Base-by-base conservation (phyloP, 768 basidiomycete species). In the Lactifluus echinatus region DNA sequence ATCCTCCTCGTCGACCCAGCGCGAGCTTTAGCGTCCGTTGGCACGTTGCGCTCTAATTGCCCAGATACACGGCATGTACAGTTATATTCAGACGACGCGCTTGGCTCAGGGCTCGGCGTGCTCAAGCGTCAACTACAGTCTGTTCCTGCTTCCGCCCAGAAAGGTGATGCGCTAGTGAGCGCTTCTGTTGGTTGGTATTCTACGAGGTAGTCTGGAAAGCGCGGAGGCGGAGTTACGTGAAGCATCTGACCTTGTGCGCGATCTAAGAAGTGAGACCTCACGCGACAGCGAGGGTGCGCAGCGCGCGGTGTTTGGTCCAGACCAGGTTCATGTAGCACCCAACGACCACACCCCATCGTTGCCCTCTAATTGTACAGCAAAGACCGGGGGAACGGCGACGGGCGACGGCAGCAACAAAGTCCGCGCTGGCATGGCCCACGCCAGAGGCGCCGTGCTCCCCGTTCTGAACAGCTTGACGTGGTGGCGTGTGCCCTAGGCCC, bases 1-100 rank as follows among this genome's bases (percentile, higher is more conserved):
- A 63, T 76, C 26, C 63, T 85, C 17, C 74, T 78, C 57, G 72
- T 79, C 15, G 84, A 89, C 63, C 83, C 85, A 4, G 62, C 67
- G 43, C 81, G 81, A 36, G 87, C 87, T 0, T 56, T 83, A 11
- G 66, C 68, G 1, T 87, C 83, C 2, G 72, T 85, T 6, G 70
- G 70, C 31, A 62, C 72, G 23, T 69, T 90, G 33, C 76, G 73
- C 58, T 63, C 73, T 8, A 69, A 79, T 42, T 72, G 78, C 1
- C 69, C 68, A 4, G 80, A 80, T 1, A 59, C 79, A 14, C 63
- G 72, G 2, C 75, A 79, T 31, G 75, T 89, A 14, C 82, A 87
- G 58, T 74, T 71, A 56, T 90, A 82, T 68, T 85, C 87, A 64
- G 76, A 81, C 59, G 76, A 81, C 8, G 82, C 79, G 56, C 65